These are phyloP conservation scores for Chlamydomonas sp. DNA, from an alignment of 139 green algal genomes.

Conservation along the genomic window DNA sequence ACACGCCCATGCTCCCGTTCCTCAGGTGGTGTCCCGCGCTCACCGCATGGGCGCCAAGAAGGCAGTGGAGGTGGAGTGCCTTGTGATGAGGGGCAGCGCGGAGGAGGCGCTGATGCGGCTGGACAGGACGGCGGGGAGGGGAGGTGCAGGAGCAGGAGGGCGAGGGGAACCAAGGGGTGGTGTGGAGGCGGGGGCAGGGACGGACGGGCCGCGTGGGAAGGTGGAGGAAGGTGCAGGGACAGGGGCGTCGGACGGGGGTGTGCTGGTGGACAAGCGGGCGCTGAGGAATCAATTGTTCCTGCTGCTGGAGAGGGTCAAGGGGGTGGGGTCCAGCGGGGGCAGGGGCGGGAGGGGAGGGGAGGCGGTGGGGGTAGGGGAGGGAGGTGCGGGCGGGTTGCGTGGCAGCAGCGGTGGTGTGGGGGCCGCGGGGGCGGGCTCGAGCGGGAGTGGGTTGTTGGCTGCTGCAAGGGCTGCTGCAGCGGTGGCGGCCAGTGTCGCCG, in stretches of 20 bases:
- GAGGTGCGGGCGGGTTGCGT: too few relatives aligned
- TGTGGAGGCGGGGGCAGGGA: neutral
- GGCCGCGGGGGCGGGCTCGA: too few relatives aligned
- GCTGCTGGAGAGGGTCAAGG: conserved; percentile 23
- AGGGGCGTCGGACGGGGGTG: neutral
- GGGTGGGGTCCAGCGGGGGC: neutral
- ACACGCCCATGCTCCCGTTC: neutral
- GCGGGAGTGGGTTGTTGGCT: too few relatives aligned
- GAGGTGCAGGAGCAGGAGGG: neutral
- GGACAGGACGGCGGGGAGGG: neutral
- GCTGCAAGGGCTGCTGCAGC: too few relatives aligned
- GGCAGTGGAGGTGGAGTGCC: conserved; percentile 79
- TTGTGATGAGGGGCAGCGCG: conserved; percentile 85
- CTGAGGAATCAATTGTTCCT: conserved; percentile 54
- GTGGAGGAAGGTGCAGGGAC: neutral
- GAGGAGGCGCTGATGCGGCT: conserved; percentile 75
- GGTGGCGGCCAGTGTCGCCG: too few relatives aligned
- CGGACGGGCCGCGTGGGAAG: too few relatives aligned
- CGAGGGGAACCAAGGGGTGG: neutral
- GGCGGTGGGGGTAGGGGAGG: too few relatives aligned
- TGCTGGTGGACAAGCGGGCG: conserved; percentile 24
- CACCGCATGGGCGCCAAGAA: conserved; percentile 89
- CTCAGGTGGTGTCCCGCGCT: conserved; percentile 84
- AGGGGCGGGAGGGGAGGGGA: too few relatives aligned
- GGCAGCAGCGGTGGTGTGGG: too few relatives aligned